Conservation (phyloP, 257 asterid genomes). For the Nicotiana tomentosiformis region DNA sequence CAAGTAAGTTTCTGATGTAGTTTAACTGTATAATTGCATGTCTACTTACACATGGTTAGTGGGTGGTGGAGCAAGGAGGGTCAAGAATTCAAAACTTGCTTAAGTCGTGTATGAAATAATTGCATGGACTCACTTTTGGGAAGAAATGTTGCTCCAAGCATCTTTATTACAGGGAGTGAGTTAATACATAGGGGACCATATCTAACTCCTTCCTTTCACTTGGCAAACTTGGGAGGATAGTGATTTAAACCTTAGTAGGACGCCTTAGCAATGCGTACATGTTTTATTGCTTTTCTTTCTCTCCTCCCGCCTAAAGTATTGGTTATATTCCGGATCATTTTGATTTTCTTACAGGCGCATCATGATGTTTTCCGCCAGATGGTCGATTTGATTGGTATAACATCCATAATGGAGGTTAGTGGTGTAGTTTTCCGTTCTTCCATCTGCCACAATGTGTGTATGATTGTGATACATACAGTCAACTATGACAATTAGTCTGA, state of each 20-base stretch:
- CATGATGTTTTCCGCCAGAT: constrained; percentile 82
- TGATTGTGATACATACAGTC: not conserved
- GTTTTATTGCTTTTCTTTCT: not conserved
- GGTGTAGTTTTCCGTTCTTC: not conserved
- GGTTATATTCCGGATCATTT: not conserved
- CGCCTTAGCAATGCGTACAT: not conserved
- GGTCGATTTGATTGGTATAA: constrained; percentile 94
- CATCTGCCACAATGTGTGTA: not conserved
- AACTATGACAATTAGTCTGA: not conserved
- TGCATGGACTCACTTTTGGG: not conserved
- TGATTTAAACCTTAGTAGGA: not conserved
- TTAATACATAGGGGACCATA: not conserved
- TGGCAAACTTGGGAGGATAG: constrained; percentile 1
- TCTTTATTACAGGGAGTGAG: not conserved
- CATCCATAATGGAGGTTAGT: constrained; percentile 96
- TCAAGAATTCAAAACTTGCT: not conserved
- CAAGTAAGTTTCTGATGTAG: not conserved
- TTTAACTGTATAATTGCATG: not conserved
- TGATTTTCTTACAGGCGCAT: constrained; percentile 50
- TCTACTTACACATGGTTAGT: not conserved
- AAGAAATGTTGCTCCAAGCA: not conserved
- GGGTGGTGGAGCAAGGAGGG: not conserved
- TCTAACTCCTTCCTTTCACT: not conserved
- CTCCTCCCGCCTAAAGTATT: not conserved
- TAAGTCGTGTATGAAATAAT: not conserved